Base-by-base conservation (phyloP, 495 filamentous ascomycete genomes). In the Trichoderma reesei region DNA sequence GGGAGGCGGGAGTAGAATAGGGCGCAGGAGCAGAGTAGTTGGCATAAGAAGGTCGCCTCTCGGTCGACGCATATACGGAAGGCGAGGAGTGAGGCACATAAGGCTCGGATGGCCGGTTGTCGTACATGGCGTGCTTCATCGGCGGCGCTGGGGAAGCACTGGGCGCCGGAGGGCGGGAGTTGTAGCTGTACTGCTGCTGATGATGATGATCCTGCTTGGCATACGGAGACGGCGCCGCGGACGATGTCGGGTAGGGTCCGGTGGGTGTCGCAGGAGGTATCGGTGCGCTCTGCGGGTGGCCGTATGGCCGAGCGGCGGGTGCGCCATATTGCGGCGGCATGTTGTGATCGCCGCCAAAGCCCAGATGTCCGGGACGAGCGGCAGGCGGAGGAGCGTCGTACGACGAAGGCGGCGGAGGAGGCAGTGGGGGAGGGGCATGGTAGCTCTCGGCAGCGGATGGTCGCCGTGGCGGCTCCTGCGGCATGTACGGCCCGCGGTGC, bases 401-500 rank as follows among this genome's bases (percentile, higher is more conserved):
- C 68, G 67, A 75, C 9, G 70, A 73, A 34, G 51, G 51, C 3
- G 51, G 51, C 33, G 51, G 51, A 13, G 51, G 74, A 13, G 16
- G 44, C 44, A 48, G 3, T 48, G 44, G 20, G n/a, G 75, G 78
- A n/a, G 75, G 78, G 16, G 78, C 68, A 5, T 69, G 73, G 60
- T 77, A 74, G 74, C 82, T 84, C 54, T 87, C 85, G 8, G 79
- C 75, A 41, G 73, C 78, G 1, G 85, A 86, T 44, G 80, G 79
- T 9, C 84, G 82, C 33, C 84, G 82, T 60, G 79, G 76, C 5
- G 79, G 67, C 63, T 82, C 81, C 38, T 48, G 44, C 20, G 76
- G 73, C 16, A 73, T 70, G 61, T 75, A 80, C 0, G 77, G 77
- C 10, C 75, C 68, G 39, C 76, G 69, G 61, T 87, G 85, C 5